Percentiles rank a stretch among this genome's conserved stretches.
These are phyloP conservation scores for Ceratopteris richardii DNA, from an alignment of 75 land plant genomes.

Conservation along the genomic window DNA sequence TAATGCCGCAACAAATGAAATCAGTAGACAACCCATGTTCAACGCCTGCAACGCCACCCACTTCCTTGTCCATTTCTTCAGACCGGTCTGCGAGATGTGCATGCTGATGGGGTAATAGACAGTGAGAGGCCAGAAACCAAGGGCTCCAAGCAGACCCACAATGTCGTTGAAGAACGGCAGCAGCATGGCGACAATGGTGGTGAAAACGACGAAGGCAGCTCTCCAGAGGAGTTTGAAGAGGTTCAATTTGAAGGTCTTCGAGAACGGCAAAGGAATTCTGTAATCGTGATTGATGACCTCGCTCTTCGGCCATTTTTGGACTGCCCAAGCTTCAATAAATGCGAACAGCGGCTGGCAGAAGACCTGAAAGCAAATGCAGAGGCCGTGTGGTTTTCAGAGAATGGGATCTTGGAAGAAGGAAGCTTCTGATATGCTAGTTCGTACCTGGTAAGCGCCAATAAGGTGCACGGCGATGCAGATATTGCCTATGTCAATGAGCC, in stretches of 20 bases:
- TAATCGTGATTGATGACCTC: conserved; percentile 25
- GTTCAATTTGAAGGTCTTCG: conserved; percentile 25
- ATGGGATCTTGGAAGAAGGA: too few relatives aligned
- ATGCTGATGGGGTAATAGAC: conserved; percentile 64
- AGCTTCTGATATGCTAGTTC: too few relatives aligned
- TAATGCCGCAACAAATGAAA: conserved; percentile 51
- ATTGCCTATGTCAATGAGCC: conserved; percentile 74
- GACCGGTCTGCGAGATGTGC: conserved; percentile 47
- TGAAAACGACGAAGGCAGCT: conserved; percentile 43
- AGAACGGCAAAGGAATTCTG: conserved; percentile 14
- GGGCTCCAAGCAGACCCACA: conserved; percentile 51
- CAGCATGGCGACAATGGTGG: conserved; percentile 62
- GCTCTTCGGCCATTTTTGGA: conserved; percentile 10
- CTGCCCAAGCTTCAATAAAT: conserved; percentile 33
- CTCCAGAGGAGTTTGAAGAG: conserved; percentile 53
- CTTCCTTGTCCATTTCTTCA: conserved; percentile 36
- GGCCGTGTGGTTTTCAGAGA: too few relatives aligned
- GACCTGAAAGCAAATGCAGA: conserved; percentile 19
- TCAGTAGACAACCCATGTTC: conserved; percentile 40
- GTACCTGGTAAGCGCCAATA: conserved; percentile 62
- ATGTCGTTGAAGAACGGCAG: conserved; percentile 77
- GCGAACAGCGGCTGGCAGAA: conserved; percentile 47
- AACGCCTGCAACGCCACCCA: conserved; percentile 49
- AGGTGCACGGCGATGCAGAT: conserved; percentile 57
- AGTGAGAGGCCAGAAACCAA: conserved; percentile 69